Evolutionary conservation across 148 eudicot species (phyloP).

Genomic region (Silene conica): DNA sequence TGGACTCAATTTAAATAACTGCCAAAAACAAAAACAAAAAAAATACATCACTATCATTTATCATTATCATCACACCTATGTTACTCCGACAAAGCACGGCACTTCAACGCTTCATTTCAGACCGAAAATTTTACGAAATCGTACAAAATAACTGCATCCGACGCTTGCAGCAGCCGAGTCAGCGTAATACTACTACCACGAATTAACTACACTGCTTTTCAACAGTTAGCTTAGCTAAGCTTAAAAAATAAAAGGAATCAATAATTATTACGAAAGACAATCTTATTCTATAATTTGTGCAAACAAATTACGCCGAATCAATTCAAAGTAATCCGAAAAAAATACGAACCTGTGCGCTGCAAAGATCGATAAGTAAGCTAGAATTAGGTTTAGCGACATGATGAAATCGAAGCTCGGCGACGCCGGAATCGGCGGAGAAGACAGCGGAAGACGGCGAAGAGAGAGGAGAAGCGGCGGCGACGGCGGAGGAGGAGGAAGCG

Average conservation of each 20-base stretch:
- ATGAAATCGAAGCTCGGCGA: slow-evolving; percentile 41
- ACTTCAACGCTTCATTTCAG: too few relatives aligned
- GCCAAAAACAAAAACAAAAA: neutral
- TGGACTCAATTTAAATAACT: slow-evolving; percentile 61
- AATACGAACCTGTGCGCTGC: slow-evolving; percentile 36
- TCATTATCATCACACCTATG: neutral
- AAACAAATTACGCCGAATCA: neutral
- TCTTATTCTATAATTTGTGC: neutral
- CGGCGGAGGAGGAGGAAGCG: slow-evolving; percentile 17
- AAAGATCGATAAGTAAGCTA: slow-evolving; percentile 33
- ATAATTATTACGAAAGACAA: neutral
- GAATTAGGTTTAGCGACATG: slow-evolving; percentile 28
- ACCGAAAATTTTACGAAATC: too few relatives aligned
- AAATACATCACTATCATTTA: neutral
- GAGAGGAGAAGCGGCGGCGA: slow-evolving; percentile 2
- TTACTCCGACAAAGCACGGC: too few relatives aligned
- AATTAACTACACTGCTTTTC: neutral
- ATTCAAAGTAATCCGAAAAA: neutral
- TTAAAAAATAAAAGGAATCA: neutral
- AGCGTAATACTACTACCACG: neutral
- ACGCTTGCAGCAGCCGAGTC: too few relatives aligned
- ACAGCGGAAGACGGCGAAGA: slow-evolving; percentile 30
- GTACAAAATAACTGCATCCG: too few relatives aligned
- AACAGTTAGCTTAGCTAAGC: neutral
- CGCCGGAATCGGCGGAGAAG: slow-evolving; percentile 38